These are phyloP conservation scores for Pyrenophora tritici-repentis DNA, from an alignment of 2,329 filamentous ascomycete species.

Conservation along the genomic window DNA sequence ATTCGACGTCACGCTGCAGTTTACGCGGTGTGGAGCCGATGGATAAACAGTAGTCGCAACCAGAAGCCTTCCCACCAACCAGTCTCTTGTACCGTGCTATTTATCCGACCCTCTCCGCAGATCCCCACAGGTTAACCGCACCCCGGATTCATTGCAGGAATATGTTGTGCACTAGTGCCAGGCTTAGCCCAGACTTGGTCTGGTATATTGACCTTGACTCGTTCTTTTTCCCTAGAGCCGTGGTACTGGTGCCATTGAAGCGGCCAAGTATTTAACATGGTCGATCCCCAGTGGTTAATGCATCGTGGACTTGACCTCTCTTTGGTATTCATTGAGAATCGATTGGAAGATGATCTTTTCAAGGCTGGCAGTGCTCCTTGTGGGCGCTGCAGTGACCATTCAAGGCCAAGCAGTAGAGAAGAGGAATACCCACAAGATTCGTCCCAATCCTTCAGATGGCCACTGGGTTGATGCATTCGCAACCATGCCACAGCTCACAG, in stretches of 20 bases:
- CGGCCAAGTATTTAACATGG: constrained; percentile 22
- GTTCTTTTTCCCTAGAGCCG: constrained; percentile 23
- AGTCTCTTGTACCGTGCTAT: constrained; percentile 30
- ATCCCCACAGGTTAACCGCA: constrained; percentile 28
- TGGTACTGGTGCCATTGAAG: constrained; percentile 14
- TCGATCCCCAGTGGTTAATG: neutral
- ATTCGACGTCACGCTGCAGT: constrained; percentile 5
- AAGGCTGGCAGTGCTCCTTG: constrained; percentile 17
- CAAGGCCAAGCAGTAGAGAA: constrained; percentile 10
- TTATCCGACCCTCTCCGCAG: constrained; percentile 39
- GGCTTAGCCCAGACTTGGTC: constrained; percentile 11
- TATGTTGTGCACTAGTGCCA: constrained; percentile 15
- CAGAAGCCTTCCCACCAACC: constrained; percentile 30
- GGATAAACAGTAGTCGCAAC: constrained; percentile 16
- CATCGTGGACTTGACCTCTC: neutral
- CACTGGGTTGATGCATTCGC: constrained; percentile 69
- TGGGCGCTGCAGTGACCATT: constrained; percentile 18
- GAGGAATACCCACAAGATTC: constrained; percentile 11
- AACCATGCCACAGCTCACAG: constrained; percentile 68
- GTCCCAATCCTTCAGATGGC: constrained; percentile 39
- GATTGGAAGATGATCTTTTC: constrained; percentile 21
- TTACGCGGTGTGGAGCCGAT: constrained; percentile 23
- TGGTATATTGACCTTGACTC: constrained; percentile 27
- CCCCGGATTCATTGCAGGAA: constrained; percentile 26
- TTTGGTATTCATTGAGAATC: neutral